Percentiles rank a stretch among this genome's conserved stretches.
Conservation (phyloP, 208 protist genomes). For the Acanthamoeba healyi region DNA sequence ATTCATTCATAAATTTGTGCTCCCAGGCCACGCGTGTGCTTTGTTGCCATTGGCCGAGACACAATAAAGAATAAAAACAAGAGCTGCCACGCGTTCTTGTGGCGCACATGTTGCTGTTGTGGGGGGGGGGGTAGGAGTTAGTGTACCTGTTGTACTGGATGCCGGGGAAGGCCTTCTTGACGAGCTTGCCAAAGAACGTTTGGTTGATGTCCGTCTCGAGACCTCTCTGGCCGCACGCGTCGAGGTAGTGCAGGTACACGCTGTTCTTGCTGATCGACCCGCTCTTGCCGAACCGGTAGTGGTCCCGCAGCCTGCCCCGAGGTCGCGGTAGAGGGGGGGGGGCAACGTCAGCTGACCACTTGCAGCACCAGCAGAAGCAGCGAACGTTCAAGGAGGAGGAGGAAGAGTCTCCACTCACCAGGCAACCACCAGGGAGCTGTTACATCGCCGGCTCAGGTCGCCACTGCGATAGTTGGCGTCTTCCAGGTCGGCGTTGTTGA, state of each 20-base stretch:
- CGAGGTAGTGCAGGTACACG: slow-evolving; percentile 15
- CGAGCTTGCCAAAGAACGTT: slow-evolving; percentile 24
- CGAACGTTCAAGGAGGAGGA: neutral
- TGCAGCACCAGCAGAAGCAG: too few relatives aligned
- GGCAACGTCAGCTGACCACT: too few relatives aligned
- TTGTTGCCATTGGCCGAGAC: too few relatives aligned
- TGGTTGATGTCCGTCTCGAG: neutral
- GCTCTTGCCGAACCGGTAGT: slow-evolving; percentile 4
- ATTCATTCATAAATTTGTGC: too few relatives aligned
- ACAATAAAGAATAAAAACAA: too few relatives aligned
- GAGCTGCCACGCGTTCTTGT: neutral
- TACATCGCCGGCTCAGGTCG: neutral
- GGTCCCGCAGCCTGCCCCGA: neutral
- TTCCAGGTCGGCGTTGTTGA: neutral
- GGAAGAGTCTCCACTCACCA: neutral
- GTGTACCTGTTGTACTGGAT: slow-evolving; percentile 16
- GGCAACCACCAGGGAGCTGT: neutral
- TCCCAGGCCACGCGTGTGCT: too few relatives aligned
- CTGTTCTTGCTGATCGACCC: slow-evolving; percentile 54
- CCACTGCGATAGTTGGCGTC: neutral
- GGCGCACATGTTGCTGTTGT: too few relatives aligned
- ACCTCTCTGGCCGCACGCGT: neutral
- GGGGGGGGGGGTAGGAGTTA: neutral
- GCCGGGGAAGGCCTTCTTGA: slow-evolving; percentile 17
- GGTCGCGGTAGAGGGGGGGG: neutral